These are phyloP conservation scores for Lactarius sp. DNA, from an alignment of 768 basidiomycete species.

Conservation along the genomic window DNA sequence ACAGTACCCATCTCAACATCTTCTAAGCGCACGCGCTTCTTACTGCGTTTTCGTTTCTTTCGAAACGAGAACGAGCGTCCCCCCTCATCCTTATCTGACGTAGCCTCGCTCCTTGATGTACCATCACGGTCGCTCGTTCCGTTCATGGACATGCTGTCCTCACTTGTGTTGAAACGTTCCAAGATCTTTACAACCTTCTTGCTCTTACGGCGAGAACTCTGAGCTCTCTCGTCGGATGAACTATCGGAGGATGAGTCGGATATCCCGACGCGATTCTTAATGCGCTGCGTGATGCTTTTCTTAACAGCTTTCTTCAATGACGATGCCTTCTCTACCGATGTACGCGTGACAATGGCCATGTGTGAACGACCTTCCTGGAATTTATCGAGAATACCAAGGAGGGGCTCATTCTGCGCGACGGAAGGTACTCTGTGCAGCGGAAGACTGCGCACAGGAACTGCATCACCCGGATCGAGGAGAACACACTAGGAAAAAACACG, in stretches of 20 bases:
- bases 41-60: slow-evolving; percentile 27
- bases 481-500: slow-evolving; percentile 22
- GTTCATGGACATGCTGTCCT: slow-evolving; percentile 6
- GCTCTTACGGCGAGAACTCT: slow-evolving; percentile 7
- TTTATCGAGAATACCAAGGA: slow-evolving; percentile 78
- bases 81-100: slow-evolving; percentile 25
- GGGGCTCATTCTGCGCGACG: slow-evolving; percentile 80
- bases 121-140: slow-evolving; percentile 28
- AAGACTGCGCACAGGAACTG: slow-evolving; percentile 74
- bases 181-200: slow-evolving; percentile 22
- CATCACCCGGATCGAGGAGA: slow-evolving; percentile 46
- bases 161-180: slow-evolving; percentile 6
- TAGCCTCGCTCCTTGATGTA: slow-evolving; percentile 26
- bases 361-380: slow-evolving; percentile 90
- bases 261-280: slow-evolving; percentile 70
- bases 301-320: slow-evolving; percentile 83
- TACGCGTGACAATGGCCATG: slow-evolving; percentile 72
- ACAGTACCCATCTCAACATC: slow-evolving; percentile 34
- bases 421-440: slow-evolving; percentile 84
- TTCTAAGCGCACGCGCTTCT: slow-evolving; percentile 20
- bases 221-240: slow-evolving; percentile 41
- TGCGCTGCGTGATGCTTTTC: slow-evolving; percentile 69
- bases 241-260: slow-evolving; percentile 37
- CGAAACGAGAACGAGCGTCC: slow-evolving; percentile 23
- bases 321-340: slow-evolving; percentile 45